Evolutionary conservation across 2,329 filamentous ascomycete genomes (phyloP), one percentile per base, ranked within the genome.

Genomic region (Fusarium drepaniforme): DNA sequence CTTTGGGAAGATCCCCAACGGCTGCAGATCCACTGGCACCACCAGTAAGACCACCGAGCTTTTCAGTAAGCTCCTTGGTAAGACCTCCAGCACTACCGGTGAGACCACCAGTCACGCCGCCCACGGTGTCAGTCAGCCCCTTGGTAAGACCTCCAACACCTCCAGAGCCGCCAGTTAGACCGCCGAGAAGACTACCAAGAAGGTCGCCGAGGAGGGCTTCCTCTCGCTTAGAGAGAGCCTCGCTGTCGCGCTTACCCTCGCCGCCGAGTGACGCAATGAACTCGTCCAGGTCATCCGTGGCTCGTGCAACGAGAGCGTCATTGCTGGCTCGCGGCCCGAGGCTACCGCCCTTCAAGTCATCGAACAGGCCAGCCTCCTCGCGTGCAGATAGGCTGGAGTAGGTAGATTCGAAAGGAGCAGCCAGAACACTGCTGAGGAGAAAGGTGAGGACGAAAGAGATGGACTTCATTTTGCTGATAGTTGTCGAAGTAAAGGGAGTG

Each of bases 391-490:
- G 30, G 23, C 58, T 70, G 37, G 61, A 64, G 44, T 71, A 62
- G 58, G 66, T 66, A 5, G 63, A 57, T 8, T 66, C 62, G 35
- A 65, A 30, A 5, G 67, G 64, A 23, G 67, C 66, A 33, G 67
- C 67, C 33, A 72, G 28, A 23, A 65, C 61, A 33, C 51, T 73
- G 58, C 57, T 66, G 18, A 57, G 51, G 11, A 57, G 61, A 5
- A 72, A 23, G 21, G 69, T 70, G 44, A 74, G 64, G 49, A 51
- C 61, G 49, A 70, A 16, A 15, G 64, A 53, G 37, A 64, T n/a
- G 9, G 71, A 49, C 66, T 75, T 75, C 73, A 75, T 75, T 25
- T 69, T 75, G 56, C 15, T 18, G 23, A 56, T 58, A 44, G 35
- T 8, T 18, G 28, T n/a, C 28, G 30, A 33, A 18, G 37, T 49